Evolutionary conservation across 306 rosid species (phyloP).

Genomic region (Rosa multiflora): DNA sequence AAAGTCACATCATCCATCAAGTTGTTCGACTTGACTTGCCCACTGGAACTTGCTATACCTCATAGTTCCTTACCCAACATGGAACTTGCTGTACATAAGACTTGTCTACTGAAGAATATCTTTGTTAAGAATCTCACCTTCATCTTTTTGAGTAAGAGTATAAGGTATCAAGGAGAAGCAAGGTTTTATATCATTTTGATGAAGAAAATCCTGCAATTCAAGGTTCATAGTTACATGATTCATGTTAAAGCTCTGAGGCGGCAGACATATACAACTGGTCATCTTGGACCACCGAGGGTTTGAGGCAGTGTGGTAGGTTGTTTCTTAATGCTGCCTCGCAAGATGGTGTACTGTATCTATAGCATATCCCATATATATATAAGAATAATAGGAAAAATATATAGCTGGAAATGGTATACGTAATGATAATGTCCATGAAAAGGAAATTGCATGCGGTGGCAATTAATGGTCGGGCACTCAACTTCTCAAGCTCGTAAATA

Average conservation of each 20-base stretch:
- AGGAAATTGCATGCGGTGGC: constrained; percentile 1
- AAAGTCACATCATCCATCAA: not conserved
- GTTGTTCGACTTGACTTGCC: not conserved
- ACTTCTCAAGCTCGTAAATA: not conserved
- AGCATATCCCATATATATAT: not conserved
- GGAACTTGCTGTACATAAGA: not conserved
- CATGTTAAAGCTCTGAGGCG: not conserved
- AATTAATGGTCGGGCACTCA: constrained; percentile 5
- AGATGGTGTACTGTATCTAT: not conserved
- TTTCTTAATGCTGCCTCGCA: not conserved
- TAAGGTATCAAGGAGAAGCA: not conserved
- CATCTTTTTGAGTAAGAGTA: not conserved
- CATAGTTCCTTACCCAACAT: not conserved
- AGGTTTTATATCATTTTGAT: not conserved
- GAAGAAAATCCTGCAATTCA: not conserved
- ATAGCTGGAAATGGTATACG: not conserved
- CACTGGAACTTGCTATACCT: not conserved
- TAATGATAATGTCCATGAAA: constrained; percentile 7
- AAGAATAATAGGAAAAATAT: not conserved
- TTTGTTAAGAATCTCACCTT: not conserved
- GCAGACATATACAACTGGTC: not conserved
- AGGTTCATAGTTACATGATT: not conserved
- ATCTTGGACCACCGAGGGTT: not conserved
- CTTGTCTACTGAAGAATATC: not conserved
- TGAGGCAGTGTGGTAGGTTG: not conserved